phyloP scores from a whole-genome alignment of 305 asterid species.

The Caryopteris hybrid region DNA sequence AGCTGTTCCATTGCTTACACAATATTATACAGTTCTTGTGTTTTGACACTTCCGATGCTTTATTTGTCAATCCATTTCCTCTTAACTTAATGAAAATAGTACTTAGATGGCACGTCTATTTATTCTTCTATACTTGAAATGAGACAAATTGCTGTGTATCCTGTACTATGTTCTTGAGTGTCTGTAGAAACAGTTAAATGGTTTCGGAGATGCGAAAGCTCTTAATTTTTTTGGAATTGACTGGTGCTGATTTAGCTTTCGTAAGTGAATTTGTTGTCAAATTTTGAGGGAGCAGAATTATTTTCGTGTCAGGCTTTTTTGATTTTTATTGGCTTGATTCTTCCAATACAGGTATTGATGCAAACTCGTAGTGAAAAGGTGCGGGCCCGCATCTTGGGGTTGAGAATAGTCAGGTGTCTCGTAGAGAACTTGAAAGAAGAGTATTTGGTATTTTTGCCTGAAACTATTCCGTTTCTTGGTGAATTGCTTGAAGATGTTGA shows the following conservation, averaged over 20 bases:
- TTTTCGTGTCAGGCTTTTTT: not conserved
- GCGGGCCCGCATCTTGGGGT: constrained; percentile 73
- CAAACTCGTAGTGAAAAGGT: constrained; percentile 81
- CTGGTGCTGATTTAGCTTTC: not conserved
- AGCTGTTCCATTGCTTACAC: not conserved
- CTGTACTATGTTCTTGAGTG: too few species aligned
- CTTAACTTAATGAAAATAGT: not conserved
- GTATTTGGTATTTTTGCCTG: constrained; percentile 64
- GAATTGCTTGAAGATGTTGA: constrained; percentile 88
- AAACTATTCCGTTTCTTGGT: constrained; percentile 85
- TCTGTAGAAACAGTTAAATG: too few species aligned
- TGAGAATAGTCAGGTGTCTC: constrained; percentile 59
- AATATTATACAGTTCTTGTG: too few species aligned
- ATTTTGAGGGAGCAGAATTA: not conserved
- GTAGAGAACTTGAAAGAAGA: constrained; percentile 85
- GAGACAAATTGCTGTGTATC: too few species aligned
- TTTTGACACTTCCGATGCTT: too few species aligned
- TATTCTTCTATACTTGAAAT: too few species aligned
- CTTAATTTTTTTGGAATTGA: not conserved
- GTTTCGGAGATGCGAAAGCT: not conserved
- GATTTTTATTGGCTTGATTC: not conserved
- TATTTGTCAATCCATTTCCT: not conserved
- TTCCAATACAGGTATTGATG: constrained; percentile 68
- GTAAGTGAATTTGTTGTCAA: not conserved
- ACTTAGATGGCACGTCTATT: not conserved